Evolutionary conservation across 2,329 filamentous ascomycete species (phyloP).

Genomic region (Lachnellula occidentalis): DNA sequence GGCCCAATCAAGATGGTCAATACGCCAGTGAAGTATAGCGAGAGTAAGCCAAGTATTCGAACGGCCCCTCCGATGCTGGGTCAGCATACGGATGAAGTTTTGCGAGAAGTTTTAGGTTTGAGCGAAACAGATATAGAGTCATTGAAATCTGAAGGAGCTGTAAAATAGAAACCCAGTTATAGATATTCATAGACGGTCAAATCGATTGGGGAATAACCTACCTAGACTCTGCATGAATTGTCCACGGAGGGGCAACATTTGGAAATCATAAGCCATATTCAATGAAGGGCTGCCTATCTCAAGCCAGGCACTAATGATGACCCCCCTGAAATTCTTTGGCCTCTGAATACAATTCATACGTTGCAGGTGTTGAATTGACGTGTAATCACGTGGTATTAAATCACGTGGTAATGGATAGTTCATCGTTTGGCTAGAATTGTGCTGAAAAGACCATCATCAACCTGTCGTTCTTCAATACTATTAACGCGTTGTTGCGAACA

Average conservation of each 20-base stretch:
- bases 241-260: not conserved
- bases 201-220: not conserved
- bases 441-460: slow-evolving; percentile 5
- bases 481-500: slow-evolving; percentile 1
- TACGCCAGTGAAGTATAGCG: slow-evolving; percentile 90
- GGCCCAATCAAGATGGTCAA: slow-evolving; percentile 87
- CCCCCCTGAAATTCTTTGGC: no score
- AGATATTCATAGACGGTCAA: not conserved
- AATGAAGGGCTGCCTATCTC: no score
- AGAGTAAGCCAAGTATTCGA: slow-evolving; percentile 70
- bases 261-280: not conserved
- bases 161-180: slow-evolving; percentile 38
- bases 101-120: slow-evolving; percentile 59
- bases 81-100: slow-evolving; percentile 77
- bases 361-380: no score
- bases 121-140: slow-evolving; percentile 51
- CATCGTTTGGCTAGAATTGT: no score
- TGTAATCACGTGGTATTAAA: no score
- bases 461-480: slow-evolving; percentile 10
- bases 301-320: no score
- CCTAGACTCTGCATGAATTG: not conserved
- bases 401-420: no score
- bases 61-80: slow-evolving; percentile 78
- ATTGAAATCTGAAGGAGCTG: slow-evolving; percentile 61
- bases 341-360: no score